Base-by-base conservation (phyloP, 1,284 basidiomycete species). In the Porodaedalea pini region DNA sequence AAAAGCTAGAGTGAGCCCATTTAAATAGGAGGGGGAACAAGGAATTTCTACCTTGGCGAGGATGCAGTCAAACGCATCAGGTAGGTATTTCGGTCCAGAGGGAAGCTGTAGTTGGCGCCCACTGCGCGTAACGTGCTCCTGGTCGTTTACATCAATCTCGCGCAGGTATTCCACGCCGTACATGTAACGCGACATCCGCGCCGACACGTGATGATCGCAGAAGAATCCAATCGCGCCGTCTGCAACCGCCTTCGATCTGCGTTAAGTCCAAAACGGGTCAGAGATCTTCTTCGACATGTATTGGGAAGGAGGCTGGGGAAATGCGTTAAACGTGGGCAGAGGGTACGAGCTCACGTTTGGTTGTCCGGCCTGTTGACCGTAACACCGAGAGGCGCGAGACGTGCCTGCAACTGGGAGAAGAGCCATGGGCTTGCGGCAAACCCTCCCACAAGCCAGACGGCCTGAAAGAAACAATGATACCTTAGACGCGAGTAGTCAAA, bases 201-300 rank as follows among this genome's bases (percentile, higher is more conserved):
- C 85, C 5, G 85, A 85, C 60, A 90, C 87, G 63, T 88, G 85
- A 61, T 90, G 88, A 66, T 90, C 88, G 63, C 85, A 87, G 69
- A 88, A 90, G 70, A 90, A 90, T 11, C 88, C 87, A 61, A 90
- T 82, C 1, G 87, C 87, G 17, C 88, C 88, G 63, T 90, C 87
- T 32, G 88, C 87, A 4, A 90, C 88, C 4, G 87, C 87, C 69
- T 90, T 90, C 17, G 88, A 89, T 21, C 87, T 89, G 61, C 37
- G 27, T 29, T 10, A 21, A 15, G 43, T 47, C 5, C 11, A 29
- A 31, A 37, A 37, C 29, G 47, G 45, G 48, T 25, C 43, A 40
- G 37, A 8, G 34, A 36, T 56, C 32, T 51, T 44, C 32, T 61
- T 34, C 34, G 17, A 27, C 36, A 44, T 17, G 41, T 10, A 54